Evolutionary conservation across 176 grass and related monocot genomes (phyloP).

Genomic region (Carex myosuroides): DNA sequence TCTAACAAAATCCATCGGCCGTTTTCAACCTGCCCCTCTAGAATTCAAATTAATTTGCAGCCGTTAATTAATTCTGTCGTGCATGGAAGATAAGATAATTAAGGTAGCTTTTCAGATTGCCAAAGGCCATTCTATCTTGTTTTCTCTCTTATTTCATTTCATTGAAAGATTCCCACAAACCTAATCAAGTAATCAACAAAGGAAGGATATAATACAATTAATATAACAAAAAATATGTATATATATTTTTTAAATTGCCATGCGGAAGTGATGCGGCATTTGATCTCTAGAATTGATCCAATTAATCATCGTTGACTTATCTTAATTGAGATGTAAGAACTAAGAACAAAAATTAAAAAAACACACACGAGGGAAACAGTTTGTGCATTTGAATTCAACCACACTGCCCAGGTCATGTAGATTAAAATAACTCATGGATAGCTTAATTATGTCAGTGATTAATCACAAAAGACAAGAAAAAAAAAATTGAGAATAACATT

Average conservation of each 20-base stretch:
- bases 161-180: background rate
- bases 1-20: no score
- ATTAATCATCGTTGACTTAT: background rate
- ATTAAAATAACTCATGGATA: background rate
- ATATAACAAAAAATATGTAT: background rate
- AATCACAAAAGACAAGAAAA: no score
- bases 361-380: background rate
- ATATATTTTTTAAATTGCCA: background rate
- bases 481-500: no score
- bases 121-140: background rate
- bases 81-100: background rate
- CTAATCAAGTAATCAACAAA: background rate
- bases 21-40: no score
- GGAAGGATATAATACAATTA: background rate
- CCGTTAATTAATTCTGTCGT: background rate
- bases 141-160: background rate
- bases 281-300: background rate
- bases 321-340: background rate
- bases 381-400: background rate
- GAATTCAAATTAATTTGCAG: background rate
- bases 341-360: no score
- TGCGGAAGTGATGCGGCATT: background rate
- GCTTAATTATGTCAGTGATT: no score
- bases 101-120: background rate
- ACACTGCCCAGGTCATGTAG: background rate